phyloP scores from a whole-genome alignment of 139 green algal genomes.

The Coelastrella sp. region DNA sequence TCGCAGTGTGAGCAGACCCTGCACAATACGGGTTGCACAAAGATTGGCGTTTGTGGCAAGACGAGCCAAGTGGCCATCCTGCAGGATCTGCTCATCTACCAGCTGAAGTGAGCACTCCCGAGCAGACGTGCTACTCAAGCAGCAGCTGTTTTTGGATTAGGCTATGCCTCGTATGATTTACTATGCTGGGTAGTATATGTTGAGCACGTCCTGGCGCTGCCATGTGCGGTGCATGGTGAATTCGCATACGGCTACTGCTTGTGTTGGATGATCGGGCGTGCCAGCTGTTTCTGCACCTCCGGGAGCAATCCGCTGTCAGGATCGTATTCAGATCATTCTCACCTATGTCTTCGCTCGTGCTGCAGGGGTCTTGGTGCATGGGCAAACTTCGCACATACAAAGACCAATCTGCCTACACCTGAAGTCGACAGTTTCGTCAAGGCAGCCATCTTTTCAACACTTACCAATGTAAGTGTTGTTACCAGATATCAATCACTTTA shows the following conservation, averaged over 20 bases:
- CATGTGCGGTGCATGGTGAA: too few relatives aligned
- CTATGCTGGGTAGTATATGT: too few relatives aligned
- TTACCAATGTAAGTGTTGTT: constrained; percentile 71
- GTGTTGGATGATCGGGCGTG: too few relatives aligned
- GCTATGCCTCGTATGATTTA: too few relatives aligned
- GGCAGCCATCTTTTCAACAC: constrained; percentile 70
- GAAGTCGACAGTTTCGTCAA: constrained; percentile 64
- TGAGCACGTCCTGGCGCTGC: too few relatives aligned
- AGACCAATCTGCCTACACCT: constrained; percentile 19
- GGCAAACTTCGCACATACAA: constrained; percentile 47
- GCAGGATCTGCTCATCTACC: constrained; percentile 74
- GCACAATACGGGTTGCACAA: constrained; percentile 70
- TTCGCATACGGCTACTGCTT: too few relatives aligned
- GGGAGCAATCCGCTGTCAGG: too few relatives aligned
- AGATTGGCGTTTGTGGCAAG: constrained; percentile 78
- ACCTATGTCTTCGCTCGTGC: neutral
- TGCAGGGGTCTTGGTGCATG: constrained; percentile 34
- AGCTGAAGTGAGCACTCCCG: constrained; percentile 36
- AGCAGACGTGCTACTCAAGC: too few relatives aligned
- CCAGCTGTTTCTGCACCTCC: too few relatives aligned
- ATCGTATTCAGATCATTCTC: neutral
- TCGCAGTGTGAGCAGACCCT: constrained; percentile 78
- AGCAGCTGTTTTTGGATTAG: too few relatives aligned
- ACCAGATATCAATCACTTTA: neutral
- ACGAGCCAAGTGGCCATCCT: constrained; percentile 70